Base-by-base conservation (phyloP, 352 stramenopile species). In the Achlya hypogyna region DNA sequence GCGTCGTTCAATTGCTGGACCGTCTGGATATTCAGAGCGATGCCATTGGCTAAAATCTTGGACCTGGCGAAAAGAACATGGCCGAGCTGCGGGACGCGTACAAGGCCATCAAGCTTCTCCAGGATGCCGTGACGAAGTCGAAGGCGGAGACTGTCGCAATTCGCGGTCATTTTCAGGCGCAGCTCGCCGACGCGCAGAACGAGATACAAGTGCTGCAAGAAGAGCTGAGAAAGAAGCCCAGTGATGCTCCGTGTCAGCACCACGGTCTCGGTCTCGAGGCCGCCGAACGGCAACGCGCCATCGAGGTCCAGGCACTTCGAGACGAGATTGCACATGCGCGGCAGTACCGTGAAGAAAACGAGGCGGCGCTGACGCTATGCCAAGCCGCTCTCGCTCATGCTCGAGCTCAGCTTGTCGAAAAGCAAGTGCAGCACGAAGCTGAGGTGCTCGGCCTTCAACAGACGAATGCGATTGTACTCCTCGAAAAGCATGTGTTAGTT, bases 41-140 rank as follows among this genome's bases (percentile, higher is more conserved):
- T 10, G 38, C 6, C 38, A 45, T 45, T 45, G 38, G 38, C 38
- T 45, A 45, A 45, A 45, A 45, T 45, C 38, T 3, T 45, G n/a
- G 14, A 18, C 38, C 38, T 10, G 38, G 12, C n/a, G 38, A 45
- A 10, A 18, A 16, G 34, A 28, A 18, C n/a, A 58, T 65, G 40
- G 47, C 60, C 8, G 60, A 67, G 25, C 47, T 67, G 28, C 60
- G 60, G 8, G 60, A 67, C 47, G 60, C 60, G 27, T 67, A 58
- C 60, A 67, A 67, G 32, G 60, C 60, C 2, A 56, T 67, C 60
- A 67, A 54, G 51, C 43, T 67, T 1, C 60, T 67, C 22, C 42
- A 67, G 25, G 60, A 67, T 20, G 60, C 60, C 8, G 23, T 67
- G 4, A 32, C 40, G 18, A 67, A 67, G 51, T 45, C n/a, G 9